Evolutionary conservation across 108 stramenopile species (phyloP).

Genomic region (Fragilaria radians): DNA sequence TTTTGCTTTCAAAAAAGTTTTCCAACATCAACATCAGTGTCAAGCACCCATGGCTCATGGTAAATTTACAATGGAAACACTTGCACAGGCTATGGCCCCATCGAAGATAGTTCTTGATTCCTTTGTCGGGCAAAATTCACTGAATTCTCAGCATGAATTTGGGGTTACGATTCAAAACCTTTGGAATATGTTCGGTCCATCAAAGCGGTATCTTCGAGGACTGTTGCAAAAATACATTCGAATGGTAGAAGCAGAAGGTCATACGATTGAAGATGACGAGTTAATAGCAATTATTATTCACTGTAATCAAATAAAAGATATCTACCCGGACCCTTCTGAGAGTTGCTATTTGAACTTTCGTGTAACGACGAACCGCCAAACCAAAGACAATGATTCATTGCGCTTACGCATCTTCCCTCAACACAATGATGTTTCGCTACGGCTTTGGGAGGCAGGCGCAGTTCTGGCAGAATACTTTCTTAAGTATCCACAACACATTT

Average conservation of each 20-base stretch:
- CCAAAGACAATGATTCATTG: constrained; percentile 10
- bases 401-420: constrained; percentile 49
- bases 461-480: constrained; percentile 53
- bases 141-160: constrained; percentile 20
- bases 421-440: constrained; percentile 68
- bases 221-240: constrained; percentile 29
- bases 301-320: constrained; percentile 8
- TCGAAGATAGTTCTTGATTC: constrained; percentile 6
- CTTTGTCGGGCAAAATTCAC: neutral
- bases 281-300: constrained; percentile 27
- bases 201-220: constrained; percentile 30
- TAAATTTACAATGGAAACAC: constrained; percentile 3
- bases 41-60: no score
- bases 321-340: constrained; percentile 23
- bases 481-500: constrained; percentile 13
- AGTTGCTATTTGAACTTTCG: constrained; percentile 35
- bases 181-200: constrained; percentile 22
- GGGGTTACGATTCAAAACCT: constrained; percentile 10
- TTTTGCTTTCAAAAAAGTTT: no score
- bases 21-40: no score
- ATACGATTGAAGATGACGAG: constrained; percentile 13
- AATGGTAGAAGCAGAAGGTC: constrained; percentile 16
- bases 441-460: constrained; percentile 74
- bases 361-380: constrained; percentile 9
- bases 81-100: constrained; percentile 18